Base-by-base conservation (phyloP, 495 filamentous ascomycete species). In the Lophiostoma macrostomum region DNA sequence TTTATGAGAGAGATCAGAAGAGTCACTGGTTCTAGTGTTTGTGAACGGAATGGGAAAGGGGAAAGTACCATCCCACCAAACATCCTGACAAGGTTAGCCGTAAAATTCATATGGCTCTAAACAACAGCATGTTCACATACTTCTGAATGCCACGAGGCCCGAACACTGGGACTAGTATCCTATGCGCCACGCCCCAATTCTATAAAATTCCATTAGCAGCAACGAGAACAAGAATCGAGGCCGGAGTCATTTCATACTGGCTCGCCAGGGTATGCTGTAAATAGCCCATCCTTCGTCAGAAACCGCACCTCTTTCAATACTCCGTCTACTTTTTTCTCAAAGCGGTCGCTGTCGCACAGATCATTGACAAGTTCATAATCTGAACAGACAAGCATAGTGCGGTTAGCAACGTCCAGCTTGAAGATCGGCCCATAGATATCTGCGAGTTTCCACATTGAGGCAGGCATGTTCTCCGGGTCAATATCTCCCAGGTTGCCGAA, bases 51-150 rank as follows among this genome's bases (percentile, higher is more conserved):
- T n/a, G n/a, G n/a, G n/a, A n/a, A n/a, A n/a, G n/a, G n/a, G n/a
- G n/a, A n/a, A n/a, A n/a, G n/a, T n/a, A n/a, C n/a, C 84, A 88
- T 90, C 46, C 83, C 81, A 46, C 77, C 71, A 58, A 83, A 87
- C 85, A 88, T 88, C 42, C 66, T 69, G 20, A 43, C 20, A 54
- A 44, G n/a, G n/a, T n/a, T n/a, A n/a, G n/a, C n/a, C 11, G 53
- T 42, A 8, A n/a, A n/a, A n/a, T n/a, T 48, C 25, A 32, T 8
- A 18, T 40, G 14, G 11, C 1, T 14, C 12, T 28, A 24, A 3
- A 23, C 6, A 6, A 27, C 19, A 34, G 22, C 14, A 19, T 18
- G 30, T 32, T 32, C 1, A 25, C 23, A 25, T 66, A 52, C 27
- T 44, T 71, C 60, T 78, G 74, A 59, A 90, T 83, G 7, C 76